Evolutionary conservation across 169 alveolate species (phyloP).

Genomic region (Theileria orientalis): DNA sequence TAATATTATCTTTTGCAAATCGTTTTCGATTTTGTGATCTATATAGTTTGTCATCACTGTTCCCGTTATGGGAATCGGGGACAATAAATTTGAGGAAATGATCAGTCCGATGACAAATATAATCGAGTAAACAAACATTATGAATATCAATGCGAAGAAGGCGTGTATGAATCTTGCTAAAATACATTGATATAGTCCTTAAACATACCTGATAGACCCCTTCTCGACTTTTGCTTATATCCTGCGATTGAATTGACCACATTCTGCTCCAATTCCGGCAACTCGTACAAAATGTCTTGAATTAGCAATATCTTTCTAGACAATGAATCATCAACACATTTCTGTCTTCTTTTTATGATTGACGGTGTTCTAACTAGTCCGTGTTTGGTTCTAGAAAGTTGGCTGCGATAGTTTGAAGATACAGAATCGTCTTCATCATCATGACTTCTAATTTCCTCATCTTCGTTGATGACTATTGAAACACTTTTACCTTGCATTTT

Average conservation of each 20-base stretch:
- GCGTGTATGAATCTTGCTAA: constrained; percentile 33
- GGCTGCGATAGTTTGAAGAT: constrained; percentile 6
- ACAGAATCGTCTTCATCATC: neutral
- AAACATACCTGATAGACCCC: constrained; percentile 50
- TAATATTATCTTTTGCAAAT: constrained; percentile 24
- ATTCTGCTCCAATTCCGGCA: constrained; percentile 47
- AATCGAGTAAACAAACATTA: constrained; percentile 13
- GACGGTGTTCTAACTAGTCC: neutral
- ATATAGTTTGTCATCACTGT: constrained; percentile 11
- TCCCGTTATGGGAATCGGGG: constrained; percentile 46
- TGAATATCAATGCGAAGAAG: constrained; percentile 16
- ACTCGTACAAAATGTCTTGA: constrained; percentile 48
- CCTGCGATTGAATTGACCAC: constrained; percentile 13
- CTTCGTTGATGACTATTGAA: no score
- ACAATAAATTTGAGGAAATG: constrained; percentile 24
- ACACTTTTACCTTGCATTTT: no score
- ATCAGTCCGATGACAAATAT: constrained; percentile 39
- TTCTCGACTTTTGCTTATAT: constrained; percentile 26
- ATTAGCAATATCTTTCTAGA: constrained; percentile 32
- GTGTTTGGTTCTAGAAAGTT: neutral
- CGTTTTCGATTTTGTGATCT: neutral
- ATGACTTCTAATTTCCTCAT: no score
- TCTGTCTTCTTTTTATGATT: neutral
- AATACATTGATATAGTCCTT: neutral
- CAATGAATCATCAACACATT: constrained; percentile 10